Conservation (phyloP, 2,329 filamentous ascomycete genomes). For the Tetracladium maxilliforme region DNA sequence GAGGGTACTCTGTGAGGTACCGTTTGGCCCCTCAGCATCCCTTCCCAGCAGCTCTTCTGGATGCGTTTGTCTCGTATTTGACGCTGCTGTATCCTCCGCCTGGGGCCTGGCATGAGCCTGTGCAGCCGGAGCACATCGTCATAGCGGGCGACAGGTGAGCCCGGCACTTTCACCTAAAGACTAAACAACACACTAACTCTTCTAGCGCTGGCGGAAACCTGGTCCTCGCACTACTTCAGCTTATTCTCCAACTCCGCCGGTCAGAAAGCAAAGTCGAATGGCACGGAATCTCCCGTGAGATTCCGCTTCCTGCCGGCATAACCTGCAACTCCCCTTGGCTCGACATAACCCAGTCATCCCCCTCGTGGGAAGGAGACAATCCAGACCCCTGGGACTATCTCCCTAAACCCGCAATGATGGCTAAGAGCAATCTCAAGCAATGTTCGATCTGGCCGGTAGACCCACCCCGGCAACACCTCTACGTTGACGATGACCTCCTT, state of each 20-base stretch:
- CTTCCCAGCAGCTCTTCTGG: conserved; percentile 61
- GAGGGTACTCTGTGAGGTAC: conserved; percentile 60
- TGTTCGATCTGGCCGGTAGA: conserved; percentile 42
- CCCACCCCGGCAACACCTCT: conserved; percentile 37
- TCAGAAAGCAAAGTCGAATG: conserved; percentile 35
- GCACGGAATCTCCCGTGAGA: conserved; percentile 38
- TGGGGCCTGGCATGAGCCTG: conserved; percentile 49
- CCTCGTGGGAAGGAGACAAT: conserved; percentile 35
- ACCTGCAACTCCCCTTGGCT: conserved; percentile 54
- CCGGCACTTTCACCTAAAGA: conserved; percentile 1
- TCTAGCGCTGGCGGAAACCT: conserved; percentile 66
- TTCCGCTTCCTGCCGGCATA: conserved; percentile 54
- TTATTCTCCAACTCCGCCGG: conserved; percentile 47
- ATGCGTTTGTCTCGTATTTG: conserved; percentile 60
- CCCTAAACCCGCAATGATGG: conserved; percentile 18
- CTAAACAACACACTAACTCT: conserved; percentile 16
- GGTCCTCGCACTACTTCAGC: conserved; percentile 48
- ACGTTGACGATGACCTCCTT: conserved; percentile 35
- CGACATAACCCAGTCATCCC: conserved; percentile 52
- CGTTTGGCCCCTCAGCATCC: conserved; percentile 59
- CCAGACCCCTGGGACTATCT: conserved; percentile 61
- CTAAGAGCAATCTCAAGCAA: conserved; percentile 20
- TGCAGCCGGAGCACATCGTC: conserved; percentile 51
- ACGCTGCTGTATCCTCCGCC: conserved; percentile 57
- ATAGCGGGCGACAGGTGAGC: conserved; percentile 58